Evolutionary conservation across 768 basidiomycete genomes (phyloP).

Genomic region (Pleurotus salmoneostramineus): DNA sequence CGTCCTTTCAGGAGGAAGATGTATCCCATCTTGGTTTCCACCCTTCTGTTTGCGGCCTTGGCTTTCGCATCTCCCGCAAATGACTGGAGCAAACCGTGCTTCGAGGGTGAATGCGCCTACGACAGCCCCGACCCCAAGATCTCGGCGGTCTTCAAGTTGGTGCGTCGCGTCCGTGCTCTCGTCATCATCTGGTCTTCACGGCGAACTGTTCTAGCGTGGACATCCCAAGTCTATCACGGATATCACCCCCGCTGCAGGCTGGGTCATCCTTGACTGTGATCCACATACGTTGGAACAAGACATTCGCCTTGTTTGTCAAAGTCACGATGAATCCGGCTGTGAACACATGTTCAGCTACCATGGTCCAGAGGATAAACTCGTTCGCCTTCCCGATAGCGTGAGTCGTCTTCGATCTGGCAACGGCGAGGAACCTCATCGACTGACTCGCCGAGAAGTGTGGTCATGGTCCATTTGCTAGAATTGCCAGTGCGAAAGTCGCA

Average conservation of each 20-base stretch:
- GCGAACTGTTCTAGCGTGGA: background rate
- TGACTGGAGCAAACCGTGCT: background rate
- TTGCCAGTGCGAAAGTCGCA: conserved; percentile 35
- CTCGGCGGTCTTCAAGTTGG: background rate
- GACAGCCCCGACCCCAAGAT: background rate
- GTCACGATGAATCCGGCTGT: conserved; percentile 23
- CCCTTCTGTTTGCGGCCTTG: too few relatives aligned
- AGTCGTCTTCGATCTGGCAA: conserved; percentile 12
- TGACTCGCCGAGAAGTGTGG: conserved; percentile 27
- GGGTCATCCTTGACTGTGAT: background rate
- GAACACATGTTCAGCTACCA: conserved; percentile 31
- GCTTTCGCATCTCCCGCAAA: background rate
- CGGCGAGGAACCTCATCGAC: conserved; percentile 17
- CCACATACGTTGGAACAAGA: conserved; percentile 11
- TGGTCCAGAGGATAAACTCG: conserved; percentile 43
- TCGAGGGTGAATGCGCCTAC: background rate
- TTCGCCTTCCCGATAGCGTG: conserved; percentile 49
- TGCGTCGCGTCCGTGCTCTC: background rate
- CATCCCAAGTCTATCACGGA: background rate
- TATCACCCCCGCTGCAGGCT: background rate
- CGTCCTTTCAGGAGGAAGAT: too few relatives aligned
- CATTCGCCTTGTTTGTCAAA: conserved; percentile 15
- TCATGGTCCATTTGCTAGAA: conserved; percentile 32
- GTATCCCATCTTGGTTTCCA: too few relatives aligned
- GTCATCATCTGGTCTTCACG: background rate